Evolutionary conservation across 2,329 filamentous ascomycete species (phyloP).

Genomic region (Juglanconis juglandina): DNA sequence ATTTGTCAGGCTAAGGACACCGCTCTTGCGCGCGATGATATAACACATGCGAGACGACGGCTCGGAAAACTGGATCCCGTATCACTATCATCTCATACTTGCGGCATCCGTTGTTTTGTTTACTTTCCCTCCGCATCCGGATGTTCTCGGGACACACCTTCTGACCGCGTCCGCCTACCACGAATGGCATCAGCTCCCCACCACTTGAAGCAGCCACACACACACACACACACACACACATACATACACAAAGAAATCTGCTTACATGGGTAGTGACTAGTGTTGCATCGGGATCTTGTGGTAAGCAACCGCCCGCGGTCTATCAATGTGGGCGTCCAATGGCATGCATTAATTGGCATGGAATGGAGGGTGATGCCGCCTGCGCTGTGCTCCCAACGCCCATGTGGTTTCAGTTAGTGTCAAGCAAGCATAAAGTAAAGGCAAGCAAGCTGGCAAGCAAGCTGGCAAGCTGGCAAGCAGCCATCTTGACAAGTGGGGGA

Average conservation of each 20-base stretch:
- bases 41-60: neutral
- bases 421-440: neutral
- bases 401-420: slow-evolving; percentile 11
- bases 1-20: neutral
- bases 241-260: neutral
- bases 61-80: neutral
- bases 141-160: neutral
- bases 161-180: neutral
- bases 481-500: neutral
- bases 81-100: slow-evolving; percentile 1
- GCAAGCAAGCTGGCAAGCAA: neutral
- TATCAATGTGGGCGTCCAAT: slow-evolving; percentile 1
- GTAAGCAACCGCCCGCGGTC: neutral
- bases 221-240: neutral
- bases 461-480: neutral
- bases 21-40: slow-evolving; percentile 2
- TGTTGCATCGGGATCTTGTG: neutral
- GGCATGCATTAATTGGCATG: neutral
- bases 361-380: neutral
- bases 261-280: neutral
- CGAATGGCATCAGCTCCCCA: neutral
- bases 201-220: neutral
- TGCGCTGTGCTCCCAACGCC: neutral
- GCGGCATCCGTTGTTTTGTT: slow-evolving; percentile 14
- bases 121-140: slow-evolving; percentile 8